These are phyloP conservation scores for Hericium rajendrae DNA, from an alignment of 768 basidiomycete genomes.

Conservation along the genomic window DNA sequence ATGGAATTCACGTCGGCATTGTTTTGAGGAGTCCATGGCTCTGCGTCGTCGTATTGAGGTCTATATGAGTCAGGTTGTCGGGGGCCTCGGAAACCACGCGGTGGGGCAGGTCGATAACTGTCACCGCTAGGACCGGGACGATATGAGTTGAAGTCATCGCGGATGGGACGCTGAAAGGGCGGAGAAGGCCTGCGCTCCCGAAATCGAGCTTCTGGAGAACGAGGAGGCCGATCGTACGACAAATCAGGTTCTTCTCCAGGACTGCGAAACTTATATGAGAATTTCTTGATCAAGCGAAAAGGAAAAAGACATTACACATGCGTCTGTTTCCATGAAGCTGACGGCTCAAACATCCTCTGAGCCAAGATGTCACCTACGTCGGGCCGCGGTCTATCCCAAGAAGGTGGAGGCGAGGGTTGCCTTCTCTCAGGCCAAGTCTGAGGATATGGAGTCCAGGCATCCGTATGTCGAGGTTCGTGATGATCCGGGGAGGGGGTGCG, in stretches of 20 bases:
- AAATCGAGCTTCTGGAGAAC: neutral
- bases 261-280: neutral
- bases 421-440: slow-evolving; percentile 34
- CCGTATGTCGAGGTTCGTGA: slow-evolving; percentile 20
- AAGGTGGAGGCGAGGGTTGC: slow-evolving; percentile 18
- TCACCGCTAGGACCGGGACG: slow-evolving; percentile 23
- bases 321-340: slow-evolving; percentile 58
- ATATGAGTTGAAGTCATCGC: neutral
- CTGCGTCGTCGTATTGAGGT: slow-evolving; percentile 31
- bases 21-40: slow-evolving; percentile 22
- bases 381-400: slow-evolving; percentile 10
- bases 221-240: neutral
- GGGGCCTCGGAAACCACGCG: slow-evolving; percentile 27
- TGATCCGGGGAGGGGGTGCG: slow-evolving; percentile 19
- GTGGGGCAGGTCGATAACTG: slow-evolving; percentile 37
- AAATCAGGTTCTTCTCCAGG: neutral
- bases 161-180: neutral
- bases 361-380: slow-evolving; percentile 32
- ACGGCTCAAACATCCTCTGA: slow-evolving; percentile 62
- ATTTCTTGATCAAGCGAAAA: neutral
- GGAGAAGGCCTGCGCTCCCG: neutral
- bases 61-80: slow-evolving; percentile 40
- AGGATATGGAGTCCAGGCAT: slow-evolving; percentile 31
- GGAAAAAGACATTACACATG: slow-evolving; percentile 35
- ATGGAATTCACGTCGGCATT: slow-evolving; percentile 20